Evolutionary conservation across 192 early-diverging fungal species (phyloP).

Genomic region (Backusella tuberculispora): DNA sequence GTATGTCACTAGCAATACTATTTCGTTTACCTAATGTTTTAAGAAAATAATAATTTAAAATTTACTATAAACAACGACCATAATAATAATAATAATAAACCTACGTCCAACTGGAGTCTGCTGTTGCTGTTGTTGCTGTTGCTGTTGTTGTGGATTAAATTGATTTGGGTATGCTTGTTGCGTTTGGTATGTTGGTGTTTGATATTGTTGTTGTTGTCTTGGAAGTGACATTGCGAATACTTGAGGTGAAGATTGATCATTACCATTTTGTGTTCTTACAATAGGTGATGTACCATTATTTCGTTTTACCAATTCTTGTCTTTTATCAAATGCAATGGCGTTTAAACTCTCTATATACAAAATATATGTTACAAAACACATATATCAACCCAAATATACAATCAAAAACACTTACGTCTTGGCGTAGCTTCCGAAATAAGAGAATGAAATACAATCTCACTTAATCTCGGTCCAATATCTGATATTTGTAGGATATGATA

Average conservation of each 20-base stretch:
- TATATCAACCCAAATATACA: not conserved
- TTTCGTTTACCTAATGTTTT: constrained; percentile 17
- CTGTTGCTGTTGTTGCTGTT: too few species aligned
- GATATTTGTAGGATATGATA: constrained; percentile 23
- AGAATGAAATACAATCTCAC: constrained; percentile 25
- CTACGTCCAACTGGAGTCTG: constrained; percentile 19
- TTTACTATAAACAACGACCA: not conserved
- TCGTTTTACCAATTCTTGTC: not conserved
- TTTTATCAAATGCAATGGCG: constrained; percentile 21
- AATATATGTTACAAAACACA: too few species aligned
- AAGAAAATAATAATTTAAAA: not conserved
- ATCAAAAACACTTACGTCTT: not conserved
- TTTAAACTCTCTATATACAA: constrained; percentile 21
- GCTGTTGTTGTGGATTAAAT: not conserved
- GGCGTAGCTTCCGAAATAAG: constrained; percentile 15
- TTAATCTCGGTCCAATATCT: constrained; percentile 17
- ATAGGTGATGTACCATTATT: constrained; percentile 17
- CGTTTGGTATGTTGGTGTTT: constrained; percentile 17
- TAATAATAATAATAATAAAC: not conserved
- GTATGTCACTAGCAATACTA: constrained; percentile 12
- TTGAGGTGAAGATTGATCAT: not conserved
- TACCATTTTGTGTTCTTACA: constrained; percentile 24
- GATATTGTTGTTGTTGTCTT: constrained; percentile 8
- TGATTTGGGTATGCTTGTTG: constrained; percentile 21
- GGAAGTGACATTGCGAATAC: not conserved